Conservation (phyloP, 2,329 filamentous ascomycete species). For the Alternaria metachromatica region DNA sequence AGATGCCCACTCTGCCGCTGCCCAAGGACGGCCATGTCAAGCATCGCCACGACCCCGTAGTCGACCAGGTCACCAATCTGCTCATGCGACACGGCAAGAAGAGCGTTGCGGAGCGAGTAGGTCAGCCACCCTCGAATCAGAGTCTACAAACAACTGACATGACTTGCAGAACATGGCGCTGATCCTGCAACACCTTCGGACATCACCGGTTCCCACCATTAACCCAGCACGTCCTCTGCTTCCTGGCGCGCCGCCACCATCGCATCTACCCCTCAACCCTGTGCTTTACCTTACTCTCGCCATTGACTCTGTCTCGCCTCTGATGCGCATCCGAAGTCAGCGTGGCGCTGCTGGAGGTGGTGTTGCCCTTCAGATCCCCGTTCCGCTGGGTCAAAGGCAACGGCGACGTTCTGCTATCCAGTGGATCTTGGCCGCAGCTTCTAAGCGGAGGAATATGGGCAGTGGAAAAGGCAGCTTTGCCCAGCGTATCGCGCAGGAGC, state of each 20-base stretch:
- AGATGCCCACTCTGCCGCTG: conserved; percentile 71
- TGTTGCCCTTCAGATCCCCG: conserved; percentile 79
- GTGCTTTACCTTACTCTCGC: conserved; percentile 87
- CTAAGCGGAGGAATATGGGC: conserved; percentile 75
- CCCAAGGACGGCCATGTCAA: conserved; percentile 71
- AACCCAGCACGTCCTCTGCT: conserved; percentile 75
- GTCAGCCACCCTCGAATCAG: conserved; percentile 28
- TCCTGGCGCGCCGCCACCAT: conserved; percentile 76
- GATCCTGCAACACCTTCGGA: conserved; percentile 84
- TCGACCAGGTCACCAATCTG: conserved; percentile 86
- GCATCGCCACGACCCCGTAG: conserved; percentile 82
- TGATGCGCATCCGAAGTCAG: conserved; percentile 79
- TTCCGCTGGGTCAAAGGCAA: conserved; percentile 76
- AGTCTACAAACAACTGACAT: background rate
- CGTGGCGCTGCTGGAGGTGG: conserved; percentile 87
- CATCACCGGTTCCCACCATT: conserved; percentile 77
- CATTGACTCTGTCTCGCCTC: conserved; percentile 89
- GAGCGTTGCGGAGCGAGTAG: conserved; percentile 84
- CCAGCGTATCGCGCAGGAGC: conserved; percentile 80
- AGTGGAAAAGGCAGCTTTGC: conserved; percentile 77
- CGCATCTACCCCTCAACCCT: conserved; percentile 86
- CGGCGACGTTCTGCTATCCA: conserved; percentile 78
- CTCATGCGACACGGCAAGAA: conserved; percentile 93
- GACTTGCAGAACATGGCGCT: conserved; percentile 75
- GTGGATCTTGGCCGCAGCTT: conserved; percentile 89